A percentile compares a stretch with the other conserved stretches of the same genome.
Evolutionary conservation across 495 filamentous ascomycete genomes (phyloP).

Genomic region (Hypoxylon trugodes): DNA sequence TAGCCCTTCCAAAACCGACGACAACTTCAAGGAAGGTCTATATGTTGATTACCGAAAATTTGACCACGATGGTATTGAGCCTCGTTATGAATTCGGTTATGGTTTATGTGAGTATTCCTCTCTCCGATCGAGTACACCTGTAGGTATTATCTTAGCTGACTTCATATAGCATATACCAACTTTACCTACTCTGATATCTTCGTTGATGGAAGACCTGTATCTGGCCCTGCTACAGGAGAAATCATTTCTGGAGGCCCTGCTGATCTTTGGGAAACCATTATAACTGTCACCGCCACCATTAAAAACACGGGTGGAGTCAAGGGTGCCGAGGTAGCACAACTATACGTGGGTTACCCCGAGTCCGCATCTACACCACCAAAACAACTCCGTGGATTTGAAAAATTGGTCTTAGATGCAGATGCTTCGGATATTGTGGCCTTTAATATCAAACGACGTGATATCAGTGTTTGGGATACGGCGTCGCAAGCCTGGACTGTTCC

Average conservation of each 20-base stretch:
- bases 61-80: constrained; percentile 67
- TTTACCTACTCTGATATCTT: constrained; percentile 61
- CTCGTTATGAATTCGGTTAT: constrained; percentile 70
- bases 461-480: constrained; percentile 64
- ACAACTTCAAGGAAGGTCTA: constrained; percentile 77
- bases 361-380: constrained; percentile 60
- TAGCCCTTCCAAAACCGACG: constrained; percentile 61
- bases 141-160: constrained; percentile 9
- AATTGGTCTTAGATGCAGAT: constrained; percentile 58
- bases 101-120: constrained; percentile 62
- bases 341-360: constrained; percentile 57
- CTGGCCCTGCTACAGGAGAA: constrained; percentile 61
- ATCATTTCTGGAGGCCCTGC: constrained; percentile 72
- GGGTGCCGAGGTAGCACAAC: constrained; percentile 81
- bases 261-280: constrained; percentile 68
- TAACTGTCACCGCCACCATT: constrained; percentile 66
- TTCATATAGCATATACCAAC: constrained; percentile 62
- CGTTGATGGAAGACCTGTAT: constrained; percentile 54
- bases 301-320: constrained; percentile 72
- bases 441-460: constrained; percentile 58
- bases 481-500: constrained; percentile 63
- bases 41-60: constrained; percentile 90
- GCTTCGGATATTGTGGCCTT: constrained; percentile 56
- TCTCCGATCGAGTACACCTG: neutral
- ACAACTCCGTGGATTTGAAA: constrained; percentile 67